Base-by-base conservation (phyloP, 177 flowering plant genomes). In the Vitis hybrid region DNA sequence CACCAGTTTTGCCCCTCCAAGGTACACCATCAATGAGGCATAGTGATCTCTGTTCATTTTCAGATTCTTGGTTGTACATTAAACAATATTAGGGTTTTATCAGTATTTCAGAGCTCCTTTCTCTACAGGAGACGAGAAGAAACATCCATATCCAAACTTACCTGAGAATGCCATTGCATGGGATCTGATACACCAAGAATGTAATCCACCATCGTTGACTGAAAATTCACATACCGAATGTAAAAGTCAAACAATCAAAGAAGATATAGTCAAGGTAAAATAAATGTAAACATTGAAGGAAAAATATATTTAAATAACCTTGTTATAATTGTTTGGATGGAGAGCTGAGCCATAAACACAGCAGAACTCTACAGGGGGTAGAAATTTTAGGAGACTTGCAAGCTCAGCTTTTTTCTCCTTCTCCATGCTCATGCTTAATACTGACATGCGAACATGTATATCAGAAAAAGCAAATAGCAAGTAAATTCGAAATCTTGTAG, bases 181-280 rank as follows among this genome's bases (percentile, higher is more conserved):
- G 99, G 97, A 86, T 94, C 91, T 66, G 89, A 77, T 16, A 94
- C 97, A 45, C 99, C 97, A 52, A 94, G 75, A 69, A 94, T 91
- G 76, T 80, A 92, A 82, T 94, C 99, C 15, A 89, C 78, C 97
- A 92, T 92, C 16, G 84, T 76, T 55, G 86, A 79, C 91, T 87
- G 58, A 22, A 65, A 71, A 72, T 33, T 63, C 61, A 66, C 58
- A 20, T 55, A 12, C 12, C 9, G 18, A 14, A 20, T n/a, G 10
- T 2, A 64, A 18, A 77, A 13, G 9, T 55, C 18, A 45, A 8
- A 33, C 4, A 51, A 60, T 1, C 33, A 49, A 60, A 10, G 4
- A 7, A 52, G 31, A 53, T 50, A n/a, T 31, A 60, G 59, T 31
- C 3, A 18, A 9, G 39, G n/a, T 55, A 49, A n/a, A 11, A 51